Evolutionary conservation across 2,329 filamentous ascomycete genomes (phyloP), one percentile per base, ranked within the genome.

Genomic region (Malbranchea zuffiana): DNA sequence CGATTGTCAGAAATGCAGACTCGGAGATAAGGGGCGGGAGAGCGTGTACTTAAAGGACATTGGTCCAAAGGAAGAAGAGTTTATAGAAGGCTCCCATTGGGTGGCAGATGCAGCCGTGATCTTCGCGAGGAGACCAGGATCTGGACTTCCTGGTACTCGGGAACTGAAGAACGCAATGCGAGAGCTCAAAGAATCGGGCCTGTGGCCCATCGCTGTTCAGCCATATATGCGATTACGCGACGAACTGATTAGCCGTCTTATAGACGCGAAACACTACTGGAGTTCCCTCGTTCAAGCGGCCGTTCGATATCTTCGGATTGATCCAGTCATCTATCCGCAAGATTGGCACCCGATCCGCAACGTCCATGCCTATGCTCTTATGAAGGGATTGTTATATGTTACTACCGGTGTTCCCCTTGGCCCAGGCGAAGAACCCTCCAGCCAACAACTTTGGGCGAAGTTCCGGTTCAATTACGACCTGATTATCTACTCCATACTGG

Each of bases 221-320:
- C 75, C 75, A 0, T 67, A 68, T 23, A 60, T 71, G 1, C 62
- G 67, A 10, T 47, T 77, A 1, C 63, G 73, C 6, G 65, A 74
- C 39, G 66, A 72, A 23, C 50, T 75, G 4, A 66, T 74, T 29
- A 55, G 69, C 4, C 58, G 61, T 6, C 55, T 71, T 3, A 56
- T 76, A 10, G 51, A 60, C 0, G 50, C 50, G 0, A 55, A 58
- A 7, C 50, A 64, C 5, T 71, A 63, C 41, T 54, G 59, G n/a
- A 47, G 54, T 4, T 72, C 71, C 3, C 68, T 72, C 44, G 48
- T 63, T 3, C 67, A 75, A 4, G 64, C 64, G 4, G 57, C 70
- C 2, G 67, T 71, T 39, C 61, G 67, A 2, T 69, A 73, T 45
- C 59, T 67, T 33, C 51, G 62, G 19, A 59, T 74, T 39, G 65